Conservation (phyloP, 2,329 filamentous ascomycete genomes). For the Incumbomyces delicatus region DNA sequence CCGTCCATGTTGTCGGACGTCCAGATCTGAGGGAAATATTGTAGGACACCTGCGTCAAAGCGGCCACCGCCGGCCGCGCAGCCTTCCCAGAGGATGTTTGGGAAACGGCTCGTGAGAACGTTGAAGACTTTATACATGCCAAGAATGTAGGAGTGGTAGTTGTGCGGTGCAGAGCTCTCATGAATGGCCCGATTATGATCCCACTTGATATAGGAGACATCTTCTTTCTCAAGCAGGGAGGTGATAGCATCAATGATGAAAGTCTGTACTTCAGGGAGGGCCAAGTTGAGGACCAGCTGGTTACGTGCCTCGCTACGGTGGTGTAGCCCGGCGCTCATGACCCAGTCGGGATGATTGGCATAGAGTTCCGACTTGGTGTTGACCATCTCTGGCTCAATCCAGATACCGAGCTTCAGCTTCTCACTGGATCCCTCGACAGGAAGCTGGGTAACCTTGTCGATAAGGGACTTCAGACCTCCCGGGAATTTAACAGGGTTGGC, state of each 20-base stretch:
- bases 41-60: constrained; percentile 53
- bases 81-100: constrained; percentile 55
- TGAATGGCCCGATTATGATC: constrained; percentile 59
- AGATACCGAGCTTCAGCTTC: constrained; percentile 52
- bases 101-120: constrained; percentile 49
- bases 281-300: constrained; percentile 54
- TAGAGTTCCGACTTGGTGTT: constrained; percentile 54
- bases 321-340: constrained; percentile 47
- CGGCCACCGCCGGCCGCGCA: constrained; percentile 56
- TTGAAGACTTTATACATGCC: constrained; percentile 55
- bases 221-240: constrained; percentile 42
- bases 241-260: constrained; percentile 50
- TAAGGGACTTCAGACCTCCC: constrained; percentile 43
- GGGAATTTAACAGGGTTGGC: constrained; percentile 52
- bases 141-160: constrained; percentile 51
- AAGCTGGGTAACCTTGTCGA: constrained; percentile 43
- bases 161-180: constrained; percentile 45
- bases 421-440: constrained; percentile 38
- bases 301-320: constrained; percentile 46
- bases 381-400: constrained; percentile 62
- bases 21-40: constrained; percentile 59
- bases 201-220: constrained; percentile 57
- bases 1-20: constrained; percentile 57
- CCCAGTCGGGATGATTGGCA: constrained; percentile 54
- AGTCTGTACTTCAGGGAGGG: constrained; percentile 52